A percentile compares a stretch with the other conserved stretches of the same genome.
Conservation (phyloP, 495 filamentous ascomycete genomes). For the Jackrogersella minutella region DNA sequence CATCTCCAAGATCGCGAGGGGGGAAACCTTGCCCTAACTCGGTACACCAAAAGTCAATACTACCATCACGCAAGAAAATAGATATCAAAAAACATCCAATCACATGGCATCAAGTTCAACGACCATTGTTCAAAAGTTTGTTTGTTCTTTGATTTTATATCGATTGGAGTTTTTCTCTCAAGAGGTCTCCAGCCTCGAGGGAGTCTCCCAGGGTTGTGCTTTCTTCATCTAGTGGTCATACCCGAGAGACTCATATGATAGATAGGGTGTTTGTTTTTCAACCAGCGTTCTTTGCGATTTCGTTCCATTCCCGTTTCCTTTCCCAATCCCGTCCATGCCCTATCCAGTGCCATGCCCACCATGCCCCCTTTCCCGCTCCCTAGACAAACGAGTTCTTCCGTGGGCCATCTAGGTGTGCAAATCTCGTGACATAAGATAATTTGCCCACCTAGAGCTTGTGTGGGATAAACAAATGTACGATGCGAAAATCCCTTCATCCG, state of each 20-base stretch:
- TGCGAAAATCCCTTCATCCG: constrained; percentile 1
- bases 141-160: constrained; percentile 23
- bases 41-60: no score
- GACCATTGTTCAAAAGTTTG: neutral
- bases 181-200: constrained; percentile 38
- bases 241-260: neutral
- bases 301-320: neutral
- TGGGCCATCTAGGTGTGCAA: constrained; percentile 1
- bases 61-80: no score
- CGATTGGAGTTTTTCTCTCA: constrained; percentile 39
- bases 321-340: neutral
- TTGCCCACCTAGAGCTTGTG: neutral
- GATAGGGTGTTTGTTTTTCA: no score
- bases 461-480: neutral
- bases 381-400: neutral
- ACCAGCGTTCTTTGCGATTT: neutral
- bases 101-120: neutral
- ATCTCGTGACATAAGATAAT: constrained; percentile 18
- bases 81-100: neutral
- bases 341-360: neutral
- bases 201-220: constrained; percentile 26
- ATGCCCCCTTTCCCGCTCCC: neutral
- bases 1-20: no score
- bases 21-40: no score
- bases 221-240: no score